Conservation (phyloP, 768 basidiomycete species). For the Suillus decipiens region DNA sequence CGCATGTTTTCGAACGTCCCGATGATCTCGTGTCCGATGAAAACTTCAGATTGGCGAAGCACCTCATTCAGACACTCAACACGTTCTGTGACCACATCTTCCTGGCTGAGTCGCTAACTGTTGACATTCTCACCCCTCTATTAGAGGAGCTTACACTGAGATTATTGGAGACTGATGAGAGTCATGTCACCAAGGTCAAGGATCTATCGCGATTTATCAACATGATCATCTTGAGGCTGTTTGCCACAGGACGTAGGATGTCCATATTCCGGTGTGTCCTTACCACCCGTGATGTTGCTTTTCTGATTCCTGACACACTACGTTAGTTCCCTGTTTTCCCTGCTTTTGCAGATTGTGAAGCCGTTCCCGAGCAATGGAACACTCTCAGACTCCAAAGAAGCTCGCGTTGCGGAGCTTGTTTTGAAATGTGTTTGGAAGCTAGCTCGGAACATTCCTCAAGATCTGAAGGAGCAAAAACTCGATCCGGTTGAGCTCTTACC, state of each 20-base stretch:
- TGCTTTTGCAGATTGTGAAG: constrained; percentile 81
- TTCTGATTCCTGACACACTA: constrained; percentile 17
- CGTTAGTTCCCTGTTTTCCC: constrained; percentile 60
- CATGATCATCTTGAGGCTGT: constrained; percentile 93
- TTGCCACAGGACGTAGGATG: constrained; percentile 88
- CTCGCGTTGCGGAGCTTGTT: constrained; percentile 89
- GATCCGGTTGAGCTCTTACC: constrained; percentile 89
- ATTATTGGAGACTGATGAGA: constrained; percentile 92
- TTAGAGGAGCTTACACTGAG: constrained; percentile 90
- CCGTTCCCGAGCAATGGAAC: constrained; percentile 81
- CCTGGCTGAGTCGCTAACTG: constrained; percentile 84
- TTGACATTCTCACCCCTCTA: constrained; percentile 82
- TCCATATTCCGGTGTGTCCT: constrained; percentile 80
- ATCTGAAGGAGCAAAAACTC: constrained; percentile 75
- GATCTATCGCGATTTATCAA: constrained; percentile 97
- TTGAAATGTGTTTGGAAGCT: constrained; percentile 98
- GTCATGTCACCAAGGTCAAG: constrained; percentile 77
- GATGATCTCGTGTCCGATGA: constrained; percentile 72
- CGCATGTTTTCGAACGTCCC: constrained; percentile 84
- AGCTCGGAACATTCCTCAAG: constrained; percentile 91
- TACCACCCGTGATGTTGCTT: constrained; percentile 8
- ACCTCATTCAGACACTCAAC: constrained; percentile 94
- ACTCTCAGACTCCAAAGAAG: constrained; percentile 72
- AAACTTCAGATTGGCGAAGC: constrained; percentile 94
- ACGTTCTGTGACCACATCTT: constrained; percentile 91